Base-by-base conservation (phyloP, 2,329 filamentous ascomycete genomes). In the Pseudopithomyces chartarum region DNA sequence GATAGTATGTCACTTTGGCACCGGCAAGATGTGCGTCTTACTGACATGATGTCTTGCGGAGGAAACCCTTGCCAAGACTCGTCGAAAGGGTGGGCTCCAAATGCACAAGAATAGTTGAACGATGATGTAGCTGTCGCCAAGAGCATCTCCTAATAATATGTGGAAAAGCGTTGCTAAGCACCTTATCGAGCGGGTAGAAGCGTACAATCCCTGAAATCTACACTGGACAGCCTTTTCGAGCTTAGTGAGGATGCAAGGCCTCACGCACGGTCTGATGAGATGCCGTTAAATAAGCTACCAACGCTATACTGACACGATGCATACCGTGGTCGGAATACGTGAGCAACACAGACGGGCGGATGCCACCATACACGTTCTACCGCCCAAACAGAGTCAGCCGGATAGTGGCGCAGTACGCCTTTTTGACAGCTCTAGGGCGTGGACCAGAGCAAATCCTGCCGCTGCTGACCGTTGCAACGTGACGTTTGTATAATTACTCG, bases 101-200 rank as follows among this genome's bases (percentile, higher is more conserved):
- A 20, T 47, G 56, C 54, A 15, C 40, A 20, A 22, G 12, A n/a
- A 12, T 44, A 26, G 55, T 54, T 58, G 53, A 46, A 49, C n/a
- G 44, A 20, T 36, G 8, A 22, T 22, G 22, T 44, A 26, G 13
- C 34, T 17, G 15, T 11, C 8, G 42, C 45, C 19, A 47, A 23
- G 40, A 17, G 40, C 22, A 33, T n/a, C 36, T 43, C 49, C 52
- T 56, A 49, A 42, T 53, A 51, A 46, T 43, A 53, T 56, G 56
- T 26, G 45, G 7, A 19, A 26, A 13, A 20, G 26, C 39, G 40
- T 57, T 48, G 52, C 43, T 61, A 57, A 61, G 57, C 51, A 59
- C 52, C 40, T 56, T 58, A 57, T 59, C 46, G 52, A 40, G n/a
- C 46, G 39, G 39, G 22, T 17, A 36, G 44, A 52, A 20, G 26